Percentiles rank a stretch among this genome's conserved stretches.
phyloP scores from a whole-genome alignment of 192 early-diverging fungal species.

The Backusella liffmaniae region DNA sequence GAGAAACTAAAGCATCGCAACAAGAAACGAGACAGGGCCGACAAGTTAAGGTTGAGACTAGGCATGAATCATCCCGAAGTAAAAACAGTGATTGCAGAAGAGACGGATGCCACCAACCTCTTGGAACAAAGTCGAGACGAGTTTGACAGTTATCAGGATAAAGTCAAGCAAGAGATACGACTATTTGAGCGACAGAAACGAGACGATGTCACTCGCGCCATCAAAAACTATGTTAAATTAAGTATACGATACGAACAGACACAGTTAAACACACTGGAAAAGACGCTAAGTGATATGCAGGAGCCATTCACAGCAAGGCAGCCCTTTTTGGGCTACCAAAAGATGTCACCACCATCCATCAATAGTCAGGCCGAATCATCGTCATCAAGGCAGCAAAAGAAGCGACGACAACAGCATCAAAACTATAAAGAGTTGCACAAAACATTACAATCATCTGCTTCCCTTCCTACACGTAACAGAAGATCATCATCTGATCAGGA shows the following conservation, averaged over 20 bases:
- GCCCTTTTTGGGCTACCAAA: neutral
- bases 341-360: neutral
- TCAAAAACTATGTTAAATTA: slow-evolving; percentile 37
- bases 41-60: slow-evolving; percentile 35
- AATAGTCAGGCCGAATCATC: neutral
- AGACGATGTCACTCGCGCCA: slow-evolving; percentile 36
- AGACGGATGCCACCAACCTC: slow-evolving; percentile 28
- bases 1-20: slow-evolving; percentile 40
- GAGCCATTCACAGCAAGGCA: neutral
- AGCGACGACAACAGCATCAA: slow-evolving; percentile 19
- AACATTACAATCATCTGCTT: slow-evolving; percentile 34
- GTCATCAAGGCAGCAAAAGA: slow-evolving; percentile 6
- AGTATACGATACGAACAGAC: slow-evolving; percentile 41
- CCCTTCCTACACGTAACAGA: slow-evolving; percentile 29
- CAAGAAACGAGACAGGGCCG: slow-evolving; percentile 37
- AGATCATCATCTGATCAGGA: neutral
- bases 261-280: slow-evolving; percentile 43
- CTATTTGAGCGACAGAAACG: slow-evolving; percentile 46
- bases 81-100: slow-evolving; percentile 22
- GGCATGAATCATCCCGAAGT: slow-evolving; percentile 27
- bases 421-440: slow-evolving; percentile 2
- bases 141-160: slow-evolving; percentile 39
- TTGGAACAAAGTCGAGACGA: slow-evolving; percentile 20
- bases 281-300: slow-evolving; percentile 32
- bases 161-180: slow-evolving; percentile 43